These are phyloP conservation scores for Tolypocladium amazonense DNA, from an alignment of 2,329 filamentous ascomycete species.

Conservation along the genomic window DNA sequence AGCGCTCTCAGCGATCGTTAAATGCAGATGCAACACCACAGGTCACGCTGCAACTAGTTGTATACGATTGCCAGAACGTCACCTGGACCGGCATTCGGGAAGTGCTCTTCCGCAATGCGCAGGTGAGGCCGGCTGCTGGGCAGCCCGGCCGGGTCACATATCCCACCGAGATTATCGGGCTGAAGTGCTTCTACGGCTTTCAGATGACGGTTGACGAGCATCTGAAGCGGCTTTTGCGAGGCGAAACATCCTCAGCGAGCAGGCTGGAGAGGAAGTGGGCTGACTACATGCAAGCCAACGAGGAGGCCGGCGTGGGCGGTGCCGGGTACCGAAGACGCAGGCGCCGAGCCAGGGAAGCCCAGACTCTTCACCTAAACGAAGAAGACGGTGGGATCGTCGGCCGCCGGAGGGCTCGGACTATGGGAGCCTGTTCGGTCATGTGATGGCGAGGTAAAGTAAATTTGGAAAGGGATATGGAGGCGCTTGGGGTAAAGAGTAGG, in stretches of 20 bases:
- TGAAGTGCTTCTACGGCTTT: conserved; percentile 94
- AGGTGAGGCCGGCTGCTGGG: conserved; percentile 44
- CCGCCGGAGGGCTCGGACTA: conserved; percentile 52
- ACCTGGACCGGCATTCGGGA: conserved; percentile 89
- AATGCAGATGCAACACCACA: conserved; percentile 30
- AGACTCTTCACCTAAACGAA: conserved; percentile 70
- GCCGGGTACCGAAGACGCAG: conserved; percentile 58
- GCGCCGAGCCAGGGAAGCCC: conserved; percentile 70
- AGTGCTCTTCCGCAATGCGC: conserved; percentile 74
- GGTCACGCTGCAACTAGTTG: conserved; percentile 63
- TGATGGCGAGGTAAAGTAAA: not conserved
- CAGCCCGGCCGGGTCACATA: conserved; percentile 38
- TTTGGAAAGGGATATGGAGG: not conserved
- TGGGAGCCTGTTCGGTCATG: conserved; percentile 51
- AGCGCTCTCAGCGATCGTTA: conserved; percentile 41
- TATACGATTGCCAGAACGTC: conserved; percentile 86
- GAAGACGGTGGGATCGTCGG: conserved; percentile 54
- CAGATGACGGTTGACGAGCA: conserved; percentile 94
- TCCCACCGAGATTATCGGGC: conserved; percentile 67
- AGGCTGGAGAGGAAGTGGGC: conserved; percentile 87
- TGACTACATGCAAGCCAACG: conserved; percentile 84
- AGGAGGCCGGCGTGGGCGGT: conserved; percentile 66
- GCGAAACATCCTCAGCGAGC: conserved; percentile 62
- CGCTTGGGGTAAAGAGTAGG: too few relatives aligned
- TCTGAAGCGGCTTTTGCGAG: conserved; percentile 70